These are phyloP conservation scores for Atkinsonella hypoxylon DNA, from an alignment of 2,329 filamentous ascomycete species.

Conservation along the genomic window DNA sequence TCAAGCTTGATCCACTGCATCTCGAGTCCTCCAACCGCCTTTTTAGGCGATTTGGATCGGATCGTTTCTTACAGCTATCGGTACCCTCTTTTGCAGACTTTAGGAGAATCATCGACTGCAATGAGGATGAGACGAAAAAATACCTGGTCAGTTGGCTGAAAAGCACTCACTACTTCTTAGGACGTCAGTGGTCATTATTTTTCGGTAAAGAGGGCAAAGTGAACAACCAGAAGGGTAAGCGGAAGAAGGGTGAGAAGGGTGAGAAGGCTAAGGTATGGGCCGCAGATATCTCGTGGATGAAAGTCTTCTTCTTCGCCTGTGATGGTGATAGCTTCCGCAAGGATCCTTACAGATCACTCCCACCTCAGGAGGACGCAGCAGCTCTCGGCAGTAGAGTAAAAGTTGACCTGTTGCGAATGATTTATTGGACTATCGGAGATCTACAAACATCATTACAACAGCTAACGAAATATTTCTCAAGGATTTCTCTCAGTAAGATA, in stretches of 20 bases:
- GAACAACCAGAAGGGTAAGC: constrained; percentile 10
- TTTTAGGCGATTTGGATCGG: constrained; percentile 41
- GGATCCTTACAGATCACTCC: constrained; percentile 6
- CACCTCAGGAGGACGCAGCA: constrained; percentile 14
- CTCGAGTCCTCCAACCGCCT: constrained; percentile 40
- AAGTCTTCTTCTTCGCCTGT: constrained; percentile 42
- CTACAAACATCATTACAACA: constrained; percentile 32
- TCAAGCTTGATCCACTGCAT: constrained; percentile 36
- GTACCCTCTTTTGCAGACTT: constrained; percentile 31
- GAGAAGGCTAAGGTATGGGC: constrained; percentile 8
- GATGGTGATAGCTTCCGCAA: constrained; percentile 31
- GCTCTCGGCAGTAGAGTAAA: constrained; percentile 15
- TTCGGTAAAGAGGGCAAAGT: constrained; percentile 30
- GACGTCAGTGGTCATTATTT: constrained; percentile 36
- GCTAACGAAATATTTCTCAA: constrained; percentile 44
- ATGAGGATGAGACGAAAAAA: constrained; percentile 19
- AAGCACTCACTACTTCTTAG: constrained; percentile 29
- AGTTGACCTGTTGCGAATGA: constrained; percentile 27
- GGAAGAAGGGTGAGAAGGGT: not conserved
- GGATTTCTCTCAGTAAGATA: constrained; percentile 39
- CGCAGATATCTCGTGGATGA: constrained; percentile 11
- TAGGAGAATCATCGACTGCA: constrained; percentile 16
- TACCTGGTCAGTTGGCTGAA: constrained; percentile 20
- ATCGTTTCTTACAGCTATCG: constrained; percentile 45
- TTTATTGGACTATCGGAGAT: constrained; percentile 41